phyloP scores from a whole-genome alignment of 2,329 filamentous ascomycete genomes.

The Chaetomium globosum region DNA sequence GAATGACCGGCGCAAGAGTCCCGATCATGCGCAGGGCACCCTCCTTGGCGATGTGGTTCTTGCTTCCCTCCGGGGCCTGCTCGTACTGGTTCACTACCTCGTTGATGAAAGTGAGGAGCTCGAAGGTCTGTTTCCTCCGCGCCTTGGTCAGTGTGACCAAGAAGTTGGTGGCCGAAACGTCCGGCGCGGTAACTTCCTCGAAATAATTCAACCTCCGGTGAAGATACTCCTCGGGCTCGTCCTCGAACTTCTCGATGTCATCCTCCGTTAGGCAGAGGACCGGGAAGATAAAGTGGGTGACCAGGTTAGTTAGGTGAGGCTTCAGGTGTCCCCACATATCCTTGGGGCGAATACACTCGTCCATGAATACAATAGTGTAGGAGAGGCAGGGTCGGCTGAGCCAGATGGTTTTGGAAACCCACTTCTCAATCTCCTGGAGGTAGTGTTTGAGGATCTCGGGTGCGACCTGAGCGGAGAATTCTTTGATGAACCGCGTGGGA shows the following conservation, averaged over 20 bases:
- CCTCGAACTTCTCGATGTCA: conserved; percentile 89
- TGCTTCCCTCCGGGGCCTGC: conserved; percentile 77
- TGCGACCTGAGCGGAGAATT: conserved; percentile 87
- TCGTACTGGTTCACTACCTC: conserved; percentile 93
- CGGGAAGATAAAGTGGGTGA: conserved; percentile 94
- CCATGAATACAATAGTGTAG: conserved; percentile 90
- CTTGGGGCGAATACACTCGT: conserved; percentile 97
- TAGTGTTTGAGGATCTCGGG: conserved; percentile 97
- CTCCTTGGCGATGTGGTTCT: conserved; percentile 94
- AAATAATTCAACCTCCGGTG: conserved; percentile 98
- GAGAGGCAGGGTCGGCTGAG: conserved; percentile 91
- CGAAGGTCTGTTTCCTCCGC: conserved; percentile 92
- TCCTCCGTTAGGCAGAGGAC: conserved; percentile 90
- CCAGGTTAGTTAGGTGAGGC: conserved; percentile 87
- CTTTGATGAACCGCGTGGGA: conserved; percentile 80
- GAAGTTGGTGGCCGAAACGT: conserved; percentile 96
- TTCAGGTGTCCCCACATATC: conserved; percentile 95
- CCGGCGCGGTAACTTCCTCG: conserved; percentile 92
- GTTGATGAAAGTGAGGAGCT: conserved; percentile 93
- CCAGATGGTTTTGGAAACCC: conserved; percentile 94
- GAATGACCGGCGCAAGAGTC: conserved; percentile 86
- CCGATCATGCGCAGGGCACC: conserved; percentile 97
- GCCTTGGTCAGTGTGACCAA: conserved; percentile 91
- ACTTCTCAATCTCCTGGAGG: conserved; percentile 91
- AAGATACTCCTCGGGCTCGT: conserved; percentile 93